Conservation (phyloP, 495 filamentous ascomycete species). For the Apiosordaria backusii region DNA sequence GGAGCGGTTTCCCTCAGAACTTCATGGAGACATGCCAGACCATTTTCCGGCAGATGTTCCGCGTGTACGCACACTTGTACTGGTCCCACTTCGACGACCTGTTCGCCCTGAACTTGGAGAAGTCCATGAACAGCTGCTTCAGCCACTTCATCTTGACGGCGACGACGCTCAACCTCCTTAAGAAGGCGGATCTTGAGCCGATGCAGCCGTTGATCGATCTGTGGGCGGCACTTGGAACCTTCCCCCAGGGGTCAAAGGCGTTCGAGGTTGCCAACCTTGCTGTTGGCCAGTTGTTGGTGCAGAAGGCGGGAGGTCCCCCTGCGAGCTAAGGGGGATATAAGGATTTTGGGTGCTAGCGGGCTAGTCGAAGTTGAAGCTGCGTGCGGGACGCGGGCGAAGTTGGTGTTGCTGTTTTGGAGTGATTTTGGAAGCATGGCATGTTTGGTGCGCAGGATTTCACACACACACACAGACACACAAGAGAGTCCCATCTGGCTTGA, state of each 20-base stretch:
- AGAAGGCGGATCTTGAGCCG: slow-evolving; percentile 82
- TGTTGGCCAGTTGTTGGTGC: slow-evolving; percentile 43
- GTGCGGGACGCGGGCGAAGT: background rate
- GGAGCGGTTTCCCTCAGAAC: slow-evolving; percentile 80
- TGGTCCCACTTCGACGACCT: slow-evolving; percentile 80
- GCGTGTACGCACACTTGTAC: slow-evolving; percentile 89
- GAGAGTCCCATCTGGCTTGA: background rate
- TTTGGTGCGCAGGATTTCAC: background rate
- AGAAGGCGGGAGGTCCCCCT: slow-evolving; percentile 38
- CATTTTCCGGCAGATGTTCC: slow-evolving; percentile 96
- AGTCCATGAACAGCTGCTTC: slow-evolving; percentile 91
- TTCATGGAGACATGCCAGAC: slow-evolving; percentile 85
- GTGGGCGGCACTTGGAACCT: slow-evolving; percentile 78
- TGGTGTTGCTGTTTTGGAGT: background rate
- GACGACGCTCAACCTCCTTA: slow-evolving; percentile 77
- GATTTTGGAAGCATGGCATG: background rate
- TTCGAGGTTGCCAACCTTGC: slow-evolving; percentile 52
- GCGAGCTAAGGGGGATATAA: slow-evolving; percentile 7
- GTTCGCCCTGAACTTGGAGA: slow-evolving; percentile 76
- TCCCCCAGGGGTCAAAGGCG: slow-evolving; percentile 65
- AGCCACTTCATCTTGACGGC: slow-evolving; percentile 89
- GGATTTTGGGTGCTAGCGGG: background rate
- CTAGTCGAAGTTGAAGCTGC: background rate
- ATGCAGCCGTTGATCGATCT: slow-evolving; percentile 92
- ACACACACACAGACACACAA: background rate